Percentiles rank a stretch among this genome's conserved stretches.
phyloP scores from a whole-genome alignment of 208 protist species.

The Trypanosoma caninum region DNA sequence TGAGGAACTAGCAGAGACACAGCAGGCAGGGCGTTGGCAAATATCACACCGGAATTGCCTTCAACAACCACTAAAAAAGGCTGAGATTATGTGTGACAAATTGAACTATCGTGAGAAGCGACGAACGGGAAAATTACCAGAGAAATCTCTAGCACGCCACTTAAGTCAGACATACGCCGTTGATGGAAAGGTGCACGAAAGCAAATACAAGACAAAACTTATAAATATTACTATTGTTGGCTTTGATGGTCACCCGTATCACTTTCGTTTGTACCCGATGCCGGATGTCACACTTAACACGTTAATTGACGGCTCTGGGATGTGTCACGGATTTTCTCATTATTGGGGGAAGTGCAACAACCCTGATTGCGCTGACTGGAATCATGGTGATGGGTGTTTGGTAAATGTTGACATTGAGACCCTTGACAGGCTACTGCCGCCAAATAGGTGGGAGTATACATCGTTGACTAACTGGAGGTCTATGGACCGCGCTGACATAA shows the following conservation, averaged over 20 bases:
- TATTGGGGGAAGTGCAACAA: constrained; percentile 90
- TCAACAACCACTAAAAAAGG: constrained; percentile 82
- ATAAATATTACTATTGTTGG: constrained; percentile 86
- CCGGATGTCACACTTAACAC: constrained; percentile 89
- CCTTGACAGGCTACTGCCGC: constrained; percentile 71
- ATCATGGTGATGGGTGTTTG: constrained; percentile 87
- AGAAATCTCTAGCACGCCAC: constrained; percentile 81
- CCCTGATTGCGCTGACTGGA: constrained; percentile 85
- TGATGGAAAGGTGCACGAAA: constrained; percentile 73
- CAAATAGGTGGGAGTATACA: constrained; percentile 89
- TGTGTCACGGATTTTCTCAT: constrained; percentile 80
- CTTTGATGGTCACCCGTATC: constrained; percentile 88
- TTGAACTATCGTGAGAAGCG: constrained; percentile 84
- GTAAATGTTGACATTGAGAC: constrained; percentile 91
- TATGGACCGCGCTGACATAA: constrained; percentile 79
- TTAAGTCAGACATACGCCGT: constrained; percentile 84
- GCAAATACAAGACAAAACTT: constrained; percentile 66
- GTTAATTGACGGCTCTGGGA: constrained; percentile 87
- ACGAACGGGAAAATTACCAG: constrained; percentile 66
- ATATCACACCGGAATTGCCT: constrained; percentile 82
- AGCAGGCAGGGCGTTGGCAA: constrained; percentile 72
- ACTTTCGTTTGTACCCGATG: constrained; percentile 87
- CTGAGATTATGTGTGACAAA: constrained; percentile 86
- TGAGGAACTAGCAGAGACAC: constrained; percentile 84
- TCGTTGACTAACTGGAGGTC: constrained; percentile 74